A percentile compares a stretch with the other conserved stretches of the same genome.
Conservation (phyloP, 1,284 basidiomycete genomes). For the Puccinia polysora region DNA sequence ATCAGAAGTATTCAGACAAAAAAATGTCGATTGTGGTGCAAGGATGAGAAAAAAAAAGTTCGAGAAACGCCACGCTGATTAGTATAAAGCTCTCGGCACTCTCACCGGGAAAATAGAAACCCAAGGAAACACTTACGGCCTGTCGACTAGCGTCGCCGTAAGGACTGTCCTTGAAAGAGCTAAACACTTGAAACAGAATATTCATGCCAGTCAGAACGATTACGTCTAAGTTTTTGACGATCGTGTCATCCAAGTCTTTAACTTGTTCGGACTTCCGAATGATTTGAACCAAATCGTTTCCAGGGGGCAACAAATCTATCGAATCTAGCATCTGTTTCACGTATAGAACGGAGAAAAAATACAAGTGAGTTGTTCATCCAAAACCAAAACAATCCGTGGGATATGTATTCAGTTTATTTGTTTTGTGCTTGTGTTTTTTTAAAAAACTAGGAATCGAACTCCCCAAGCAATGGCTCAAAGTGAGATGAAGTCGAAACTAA, state of each 20-base stretch:
- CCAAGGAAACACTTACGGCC: constrained; percentile 59
- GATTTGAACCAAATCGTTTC: constrained; percentile 77
- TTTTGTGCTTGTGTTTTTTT: neutral
- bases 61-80: constrained; percentile 24
- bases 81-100: neutral
- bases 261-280: constrained; percentile 85
- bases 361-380: neutral
- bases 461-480: no score
- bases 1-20: neutral
- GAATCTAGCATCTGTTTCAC: constrained; percentile 71
- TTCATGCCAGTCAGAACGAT: constrained; percentile 94
- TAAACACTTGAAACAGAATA: constrained; percentile 72
- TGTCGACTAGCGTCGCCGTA: constrained; percentile 69
- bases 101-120: constrained; percentile 21
- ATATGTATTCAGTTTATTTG: neutral
- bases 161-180: constrained; percentile 67
- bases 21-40: constrained; percentile 35
- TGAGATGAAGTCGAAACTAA: constrained; percentile 54
- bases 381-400: constrained; percentile 5
- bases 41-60: neutral
- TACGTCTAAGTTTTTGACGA: constrained; percentile 82
- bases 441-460: neutral
- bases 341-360: no score
- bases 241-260: constrained; percentile 73
- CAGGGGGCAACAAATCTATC: constrained; percentile 81